phyloP scores from a whole-genome alignment of 768 basidiomycete species.

The Roridomyces roridus region DNA sequence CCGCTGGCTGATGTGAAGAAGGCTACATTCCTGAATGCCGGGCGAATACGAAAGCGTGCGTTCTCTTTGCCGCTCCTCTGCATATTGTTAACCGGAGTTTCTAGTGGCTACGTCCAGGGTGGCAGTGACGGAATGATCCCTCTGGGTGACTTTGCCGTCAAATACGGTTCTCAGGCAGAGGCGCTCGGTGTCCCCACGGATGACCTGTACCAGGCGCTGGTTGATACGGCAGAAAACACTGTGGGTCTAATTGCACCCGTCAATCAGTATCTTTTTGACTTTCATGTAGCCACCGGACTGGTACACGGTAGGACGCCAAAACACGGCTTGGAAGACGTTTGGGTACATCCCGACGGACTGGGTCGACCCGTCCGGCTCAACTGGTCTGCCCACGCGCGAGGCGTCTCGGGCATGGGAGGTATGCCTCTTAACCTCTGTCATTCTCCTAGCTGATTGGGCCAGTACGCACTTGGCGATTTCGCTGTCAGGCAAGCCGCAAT shows the following conservation, averaged over 20 bases:
- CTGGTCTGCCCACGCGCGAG: constrained; percentile 55
- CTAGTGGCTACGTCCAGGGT: constrained; percentile 55
- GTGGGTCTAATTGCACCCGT: constrained; percentile 32
- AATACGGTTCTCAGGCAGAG: constrained; percentile 43
- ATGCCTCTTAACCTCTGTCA: not conserved
- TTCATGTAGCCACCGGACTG: constrained; percentile 52
- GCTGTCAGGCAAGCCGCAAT: constrained; percentile 58
- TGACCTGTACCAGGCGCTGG: constrained; percentile 55
- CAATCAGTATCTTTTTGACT: too few relatives aligned
- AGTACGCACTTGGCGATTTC: constrained; percentile 59
- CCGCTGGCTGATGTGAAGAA: constrained; percentile 18
- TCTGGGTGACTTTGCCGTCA: constrained; percentile 56
- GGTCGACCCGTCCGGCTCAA: constrained; percentile 54
- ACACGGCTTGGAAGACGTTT: constrained; percentile 58
- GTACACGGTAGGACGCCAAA: constrained; percentile 56
- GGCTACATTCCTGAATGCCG: constrained; percentile 59
- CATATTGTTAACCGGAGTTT: not conserved
- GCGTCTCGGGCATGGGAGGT: constrained; percentile 56
- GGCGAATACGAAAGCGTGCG: constrained; percentile 54
- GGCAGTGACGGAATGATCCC: constrained; percentile 59
- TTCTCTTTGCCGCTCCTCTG: not conserved
- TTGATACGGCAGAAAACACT: constrained; percentile 59
- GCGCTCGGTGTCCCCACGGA: constrained; percentile 50
- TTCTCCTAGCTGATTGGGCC: not conserved
- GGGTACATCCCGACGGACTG: constrained; percentile 55